These are phyloP conservation scores for Isoetes taiwanensis DNA, from an alignment of 75 land plant genomes.

Conservation along the genomic window DNA sequence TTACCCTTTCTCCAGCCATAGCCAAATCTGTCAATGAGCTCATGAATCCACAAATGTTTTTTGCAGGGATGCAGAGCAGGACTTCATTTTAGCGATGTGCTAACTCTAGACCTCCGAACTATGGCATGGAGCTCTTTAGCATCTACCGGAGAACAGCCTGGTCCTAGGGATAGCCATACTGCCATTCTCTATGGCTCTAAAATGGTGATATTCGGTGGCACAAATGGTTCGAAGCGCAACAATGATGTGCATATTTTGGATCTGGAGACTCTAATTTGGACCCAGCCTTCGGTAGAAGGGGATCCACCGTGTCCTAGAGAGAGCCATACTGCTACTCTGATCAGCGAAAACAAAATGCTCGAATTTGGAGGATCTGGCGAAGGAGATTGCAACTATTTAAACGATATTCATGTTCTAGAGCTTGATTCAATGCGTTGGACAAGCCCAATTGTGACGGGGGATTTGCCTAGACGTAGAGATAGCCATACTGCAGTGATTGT, in stretches of 20 bases:
- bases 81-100: constrained; percentile 57
- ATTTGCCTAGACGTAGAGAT: background rate
- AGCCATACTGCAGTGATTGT: constrained; percentile 2
- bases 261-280: background rate
- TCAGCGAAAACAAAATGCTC: background rate
- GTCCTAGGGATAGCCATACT: background rate
- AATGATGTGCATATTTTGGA: constrained; percentile 7
- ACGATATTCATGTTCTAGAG: constrained; percentile 3
- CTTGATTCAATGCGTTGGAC: background rate
- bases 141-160: constrained; percentile 31
- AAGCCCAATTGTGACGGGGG: background rate
- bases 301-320: background rate
- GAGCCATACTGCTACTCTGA: constrained; percentile 2
- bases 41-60: no score
- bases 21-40: no score
- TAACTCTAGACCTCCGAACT: constrained; percentile 38
- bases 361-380: constrained; percentile 13
- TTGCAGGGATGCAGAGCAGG: constrained; percentile 69
- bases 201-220: constrained; percentile 5
- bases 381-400: background rate
- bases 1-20: background rate
- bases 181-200: background rate
- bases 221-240: background rate
- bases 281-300: background rate
- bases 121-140: constrained; percentile 44